Evolutionary conservation across 495 filamentous ascomycete genomes (phyloP), one percentile per base, ranked within the genome.

Genomic region (Penicillium atrosanguineum): DNA sequence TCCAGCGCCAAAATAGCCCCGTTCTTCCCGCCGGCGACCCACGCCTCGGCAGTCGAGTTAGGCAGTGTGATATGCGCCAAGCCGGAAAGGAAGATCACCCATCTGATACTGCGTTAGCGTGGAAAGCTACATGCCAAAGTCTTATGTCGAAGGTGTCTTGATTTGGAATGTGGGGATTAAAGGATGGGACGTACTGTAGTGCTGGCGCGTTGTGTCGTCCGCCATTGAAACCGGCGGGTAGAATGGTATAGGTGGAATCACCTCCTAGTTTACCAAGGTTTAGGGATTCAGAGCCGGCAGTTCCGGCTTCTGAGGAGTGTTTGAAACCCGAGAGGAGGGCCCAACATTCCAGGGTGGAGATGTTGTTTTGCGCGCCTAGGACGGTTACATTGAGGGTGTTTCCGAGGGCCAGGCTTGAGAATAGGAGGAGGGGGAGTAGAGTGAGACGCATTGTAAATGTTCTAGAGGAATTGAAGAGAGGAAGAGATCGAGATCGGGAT

Each of bases 321-420:
- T 56, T 40, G 56, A 81, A 76, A 0, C 73, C 75, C 0, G 65
- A 57, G n/a, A 55, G 44, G 16, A 82, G 60, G 37, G 74, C 64
- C 81, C 81, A 83, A 68, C 80, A 84, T 67, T 82, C 73, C n/a
- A 83, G 58, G 0, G 67, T 70, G 8, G 81, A 83, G 31, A 60
- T 58, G 56, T 69, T 67, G 45, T 71, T 55, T 60, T 61, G 48
- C 38, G 74, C 60, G 47, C 60, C 52, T 41, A 79, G 48, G 45
- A 73, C 67, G 36, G 77, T 78, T 38, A 77, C 52, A 55, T 77
- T 77, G 14, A 77, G 61, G 4, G 65, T 65, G 36, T 48, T 52
- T n/a, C 67, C 40, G 34, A 63, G 20, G 37, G 63, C 21, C n/a
- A 60, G 31, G 41, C 50, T 38, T 20, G 61, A 19, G 26, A 51